Conservation (phyloP, 2,329 filamentous ascomycete genomes). For the Rutstroemia sp. region DNA sequence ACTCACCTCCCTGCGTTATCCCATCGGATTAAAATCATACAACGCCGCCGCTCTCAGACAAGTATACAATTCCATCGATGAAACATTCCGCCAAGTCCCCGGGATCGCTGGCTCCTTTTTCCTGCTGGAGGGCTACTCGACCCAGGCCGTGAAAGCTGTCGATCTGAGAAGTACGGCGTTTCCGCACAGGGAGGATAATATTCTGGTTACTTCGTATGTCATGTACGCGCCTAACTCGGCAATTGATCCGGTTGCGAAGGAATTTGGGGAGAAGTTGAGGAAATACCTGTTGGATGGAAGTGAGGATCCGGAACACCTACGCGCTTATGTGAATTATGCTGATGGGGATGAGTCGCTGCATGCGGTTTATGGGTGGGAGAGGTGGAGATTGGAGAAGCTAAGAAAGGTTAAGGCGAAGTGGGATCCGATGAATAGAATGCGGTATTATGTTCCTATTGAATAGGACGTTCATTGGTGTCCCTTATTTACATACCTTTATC, state of each 20-base stretch:
- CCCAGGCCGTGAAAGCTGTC: not conserved
- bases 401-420: slow-evolving; percentile 40
- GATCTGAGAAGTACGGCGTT: not conserved
- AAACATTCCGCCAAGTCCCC: not conserved
- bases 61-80: not conserved
- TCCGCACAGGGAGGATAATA: not conserved
- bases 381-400: slow-evolving; percentile 40
- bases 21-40: not conserved
- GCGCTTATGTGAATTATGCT: slow-evolving; percentile 43
- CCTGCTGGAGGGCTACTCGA: slow-evolving; percentile 1
- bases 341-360: slow-evolving; percentile 37
- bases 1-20: not conserved
- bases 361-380: slow-evolving; percentile 41
- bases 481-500: no score
- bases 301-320: not conserved
- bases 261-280: not conserved
- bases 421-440: slow-evolving; percentile 38
- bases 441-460: slow-evolving; percentile 30
- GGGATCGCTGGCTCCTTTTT: not conserved
- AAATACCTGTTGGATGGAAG: slow-evolving; percentile 1
- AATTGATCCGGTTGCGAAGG: not conserved
- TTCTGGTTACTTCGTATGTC: not conserved
- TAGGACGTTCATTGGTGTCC: not conserved
- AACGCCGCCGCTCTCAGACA: not conserved
- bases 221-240: not conserved